phyloP scores from a whole-genome alignment of 305 asterid genomes.

The Solanum hybrid region DNA sequence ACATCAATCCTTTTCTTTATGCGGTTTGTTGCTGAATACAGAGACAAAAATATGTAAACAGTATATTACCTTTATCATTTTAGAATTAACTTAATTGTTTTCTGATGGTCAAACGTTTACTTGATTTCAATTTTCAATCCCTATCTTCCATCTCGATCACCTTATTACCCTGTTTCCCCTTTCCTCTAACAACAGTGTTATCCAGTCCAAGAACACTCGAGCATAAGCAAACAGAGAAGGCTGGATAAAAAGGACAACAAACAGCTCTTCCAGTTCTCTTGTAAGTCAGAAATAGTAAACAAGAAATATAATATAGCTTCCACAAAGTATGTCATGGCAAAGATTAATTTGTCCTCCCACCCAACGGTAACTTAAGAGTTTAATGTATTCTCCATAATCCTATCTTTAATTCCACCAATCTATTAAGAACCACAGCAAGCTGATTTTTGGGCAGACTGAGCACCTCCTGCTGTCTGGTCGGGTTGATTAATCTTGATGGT shows the following conservation, averaged over 20 bases:
- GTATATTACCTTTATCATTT: not conserved
- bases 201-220: not conserved
- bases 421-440: conserved; percentile 77
- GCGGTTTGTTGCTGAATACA: not conserved
- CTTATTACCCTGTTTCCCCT: not conserved
- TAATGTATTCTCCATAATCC: conserved; percentile 6
- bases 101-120: not conserved
- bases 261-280: not conserved
- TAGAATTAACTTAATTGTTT: not conserved
- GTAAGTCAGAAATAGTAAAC: not conserved
- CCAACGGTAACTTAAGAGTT: conserved; percentile 23
- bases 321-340: conserved; percentile 19
- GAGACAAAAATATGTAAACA: not conserved
- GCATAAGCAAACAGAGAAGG: not conserved
- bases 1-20: not conserved
- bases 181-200: not conserved
- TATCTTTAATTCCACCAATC: conserved; percentile 9
- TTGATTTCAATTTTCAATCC: not conserved
- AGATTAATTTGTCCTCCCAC: conserved; percentile 18
- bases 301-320: conserved; percentile 5
- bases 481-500: conserved; percentile 64
- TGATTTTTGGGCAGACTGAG: conserved; percentile 54
- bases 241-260: not conserved
- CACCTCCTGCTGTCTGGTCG: conserved; percentile 47
- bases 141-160: not conserved